Evolutionary conservation across 108 stramenopile species (phyloP).

Genomic region (Cyclotella sp.): DNA sequence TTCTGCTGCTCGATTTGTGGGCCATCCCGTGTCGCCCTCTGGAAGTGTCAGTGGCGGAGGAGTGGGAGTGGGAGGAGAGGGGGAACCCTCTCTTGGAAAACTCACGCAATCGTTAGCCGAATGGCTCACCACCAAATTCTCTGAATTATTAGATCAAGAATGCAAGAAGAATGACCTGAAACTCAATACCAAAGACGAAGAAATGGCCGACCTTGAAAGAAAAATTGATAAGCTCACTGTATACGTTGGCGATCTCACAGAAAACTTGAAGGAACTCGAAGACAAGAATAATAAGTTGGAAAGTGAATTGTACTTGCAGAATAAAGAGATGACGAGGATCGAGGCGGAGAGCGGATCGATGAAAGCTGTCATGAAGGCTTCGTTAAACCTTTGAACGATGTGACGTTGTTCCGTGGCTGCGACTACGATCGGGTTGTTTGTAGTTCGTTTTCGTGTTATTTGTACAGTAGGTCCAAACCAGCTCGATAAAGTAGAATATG

Average conservation of each 20-base stretch:
- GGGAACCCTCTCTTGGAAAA: not conserved
- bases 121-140: not conserved
- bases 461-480: not conserved
- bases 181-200: not conserved
- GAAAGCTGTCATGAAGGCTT: conserved; percentile 11
- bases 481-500: too few species aligned
- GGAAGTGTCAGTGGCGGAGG: too few species aligned
- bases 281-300: conserved; percentile 4
- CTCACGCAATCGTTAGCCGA: not conserved
- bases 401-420: not conserved
- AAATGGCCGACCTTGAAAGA: not conserved
- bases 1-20: too few species aligned
- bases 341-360: conserved; percentile 7
- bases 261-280: not conserved
- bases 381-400: not conserved
- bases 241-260: not conserved
- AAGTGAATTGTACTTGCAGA: not conserved
- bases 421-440: too few species aligned
- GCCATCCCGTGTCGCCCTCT: too few species aligned
- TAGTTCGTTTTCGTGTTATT: not conserved
- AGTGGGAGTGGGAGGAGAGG: not conserved
- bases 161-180: not conserved
- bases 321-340: conserved; percentile 6
- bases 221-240: conserved; percentile 2
- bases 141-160: conserved; percentile 4